These are phyloP conservation scores for Mrakia gelida DNA, from an alignment of 768 basidiomycete species.

Conservation along the genomic window DNA sequence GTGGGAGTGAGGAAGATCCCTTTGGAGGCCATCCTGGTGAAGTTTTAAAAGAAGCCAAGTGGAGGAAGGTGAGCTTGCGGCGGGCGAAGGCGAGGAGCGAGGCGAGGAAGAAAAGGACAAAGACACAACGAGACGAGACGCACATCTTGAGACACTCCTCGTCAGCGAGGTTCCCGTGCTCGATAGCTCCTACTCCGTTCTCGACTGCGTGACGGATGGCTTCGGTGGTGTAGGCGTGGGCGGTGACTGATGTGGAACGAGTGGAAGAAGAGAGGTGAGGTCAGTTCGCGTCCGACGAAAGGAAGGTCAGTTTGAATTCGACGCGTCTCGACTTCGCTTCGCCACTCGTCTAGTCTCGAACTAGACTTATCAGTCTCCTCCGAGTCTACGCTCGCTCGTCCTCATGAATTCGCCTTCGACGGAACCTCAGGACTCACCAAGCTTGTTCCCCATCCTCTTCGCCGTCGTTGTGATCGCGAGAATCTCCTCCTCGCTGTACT, in stretches of 20 bases:
- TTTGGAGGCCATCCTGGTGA: conserved; percentile 45
- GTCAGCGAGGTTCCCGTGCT: conserved; percentile 52
- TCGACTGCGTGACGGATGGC: conserved; percentile 50
- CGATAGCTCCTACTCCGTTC: conserved; percentile 51
- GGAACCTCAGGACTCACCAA: neutral
- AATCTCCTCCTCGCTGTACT: conserved; percentile 50
- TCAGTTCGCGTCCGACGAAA: too few species aligned
- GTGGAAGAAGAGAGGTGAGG: too few species aligned
- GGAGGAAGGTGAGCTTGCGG: neutral
- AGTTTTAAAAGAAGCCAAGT: too few species aligned
- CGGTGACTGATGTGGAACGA: conserved; percentile 35
- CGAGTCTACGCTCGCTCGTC: too few species aligned
- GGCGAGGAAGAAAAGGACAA: too few species aligned
- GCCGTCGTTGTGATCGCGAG: conserved; percentile 49
- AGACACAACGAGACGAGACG: too few species aligned
- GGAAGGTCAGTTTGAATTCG: too few species aligned
- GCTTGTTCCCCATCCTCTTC: conserved; percentile 47
- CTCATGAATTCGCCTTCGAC: too few species aligned
- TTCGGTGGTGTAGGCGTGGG: conserved; percentile 48
- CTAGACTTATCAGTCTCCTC: neutral
- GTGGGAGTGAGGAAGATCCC: conserved; percentile 52
- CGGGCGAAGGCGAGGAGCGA: neutral
- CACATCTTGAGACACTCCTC: conserved; percentile 45
- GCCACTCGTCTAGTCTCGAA: neutral
- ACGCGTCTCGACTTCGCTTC: neutral